Conservation (phyloP, 164 flowering plant species). For the Aristolochia contorta region DNA sequence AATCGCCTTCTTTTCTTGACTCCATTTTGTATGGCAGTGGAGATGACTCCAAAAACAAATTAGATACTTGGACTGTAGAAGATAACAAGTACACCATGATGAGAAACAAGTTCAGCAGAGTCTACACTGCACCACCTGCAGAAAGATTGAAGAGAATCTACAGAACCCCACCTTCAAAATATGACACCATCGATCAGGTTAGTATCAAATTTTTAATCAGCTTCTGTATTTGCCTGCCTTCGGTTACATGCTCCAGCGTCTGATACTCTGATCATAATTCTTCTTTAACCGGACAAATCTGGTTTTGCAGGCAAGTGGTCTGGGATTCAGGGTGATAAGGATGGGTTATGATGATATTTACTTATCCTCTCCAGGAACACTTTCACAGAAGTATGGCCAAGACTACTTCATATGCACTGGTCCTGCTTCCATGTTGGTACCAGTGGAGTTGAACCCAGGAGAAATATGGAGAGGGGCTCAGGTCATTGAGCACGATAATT, state of each 20-base stretch:
- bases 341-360: slow-evolving; percentile 78
- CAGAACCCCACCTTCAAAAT: slow-evolving; percentile 66
- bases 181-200: slow-evolving; percentile 83
- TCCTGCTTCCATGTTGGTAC: slow-evolving; percentile 78
- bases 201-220: not conserved
- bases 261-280: not conserved
- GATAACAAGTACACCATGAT: slow-evolving; percentile 45
- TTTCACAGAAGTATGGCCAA: slow-evolving; percentile 50
- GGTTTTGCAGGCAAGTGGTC: slow-evolving; percentile 52
- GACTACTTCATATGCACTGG: slow-evolving; percentile 82
- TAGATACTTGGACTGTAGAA: slow-evolving; percentile 60
- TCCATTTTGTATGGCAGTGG: slow-evolving; percentile 13
- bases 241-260: not conserved
- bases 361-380: slow-evolving; percentile 63
- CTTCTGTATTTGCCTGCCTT: not conserved
- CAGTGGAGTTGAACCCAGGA: slow-evolving; percentile 60
- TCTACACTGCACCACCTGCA: slow-evolving; percentile 60
- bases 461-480: slow-evolving; percentile 88
- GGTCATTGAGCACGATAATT: slow-evolving; percentile 81
- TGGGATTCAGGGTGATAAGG: slow-evolving; percentile 58
- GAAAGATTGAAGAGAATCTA: slow-evolving; percentile 60
- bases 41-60: slow-evolving; percentile 22
- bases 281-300: not conserved
- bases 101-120: slow-evolving; percentile 61
- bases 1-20: slow-evolving; percentile 37